These are phyloP conservation scores for Sophora flavescens DNA, from an alignment of 306 rosid species.

Conservation along the genomic window DNA sequence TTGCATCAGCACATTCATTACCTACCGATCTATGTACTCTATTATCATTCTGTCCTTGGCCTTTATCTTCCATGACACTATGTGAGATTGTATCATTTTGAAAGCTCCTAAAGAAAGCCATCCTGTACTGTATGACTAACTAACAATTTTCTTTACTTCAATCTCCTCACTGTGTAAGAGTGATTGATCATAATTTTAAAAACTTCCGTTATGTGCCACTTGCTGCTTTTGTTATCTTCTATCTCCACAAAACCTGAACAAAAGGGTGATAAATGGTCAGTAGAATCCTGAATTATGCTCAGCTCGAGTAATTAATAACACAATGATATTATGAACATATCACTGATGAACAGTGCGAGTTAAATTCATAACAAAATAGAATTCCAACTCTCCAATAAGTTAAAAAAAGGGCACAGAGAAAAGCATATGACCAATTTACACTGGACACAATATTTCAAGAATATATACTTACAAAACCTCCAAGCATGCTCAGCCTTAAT, in stretches of 20 bases:
- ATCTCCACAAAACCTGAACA: constrained; percentile 50
- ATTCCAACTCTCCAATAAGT: background rate
- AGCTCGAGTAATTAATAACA: constrained; percentile 6
- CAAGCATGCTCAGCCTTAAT: constrained; percentile 33
- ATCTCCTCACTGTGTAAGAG: constrained; percentile 43
- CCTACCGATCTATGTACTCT: constrained; percentile 66
- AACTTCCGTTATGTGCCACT: constrained; percentile 26
- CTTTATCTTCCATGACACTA: constrained; percentile 73
- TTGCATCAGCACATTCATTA: constrained; percentile 65
- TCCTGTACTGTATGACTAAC: constrained; percentile 64
- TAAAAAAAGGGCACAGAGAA: constrained; percentile 22
- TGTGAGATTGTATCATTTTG: constrained; percentile 76
- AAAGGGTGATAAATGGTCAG: constrained; percentile 43
- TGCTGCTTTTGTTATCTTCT: constrained; percentile 50
- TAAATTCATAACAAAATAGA: constrained; percentile 31
- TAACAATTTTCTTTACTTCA: constrained; percentile 42
- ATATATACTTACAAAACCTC: constrained; percentile 9
- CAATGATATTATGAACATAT: constrained; percentile 7
- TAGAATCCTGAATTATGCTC: constrained; percentile 4
- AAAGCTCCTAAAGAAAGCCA: constrained; percentile 91
- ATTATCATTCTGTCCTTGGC: constrained; percentile 64
- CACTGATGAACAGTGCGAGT: background rate
- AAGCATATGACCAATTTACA: constrained; percentile 24
- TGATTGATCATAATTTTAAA: constrained; percentile 28
- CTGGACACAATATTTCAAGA: background rate